A percentile compares a stretch with the other conserved stretches of the same genome.
Conservation (phyloP, 2,329 filamentous ascomycete species). For the Aspergillus piperis region DNA sequence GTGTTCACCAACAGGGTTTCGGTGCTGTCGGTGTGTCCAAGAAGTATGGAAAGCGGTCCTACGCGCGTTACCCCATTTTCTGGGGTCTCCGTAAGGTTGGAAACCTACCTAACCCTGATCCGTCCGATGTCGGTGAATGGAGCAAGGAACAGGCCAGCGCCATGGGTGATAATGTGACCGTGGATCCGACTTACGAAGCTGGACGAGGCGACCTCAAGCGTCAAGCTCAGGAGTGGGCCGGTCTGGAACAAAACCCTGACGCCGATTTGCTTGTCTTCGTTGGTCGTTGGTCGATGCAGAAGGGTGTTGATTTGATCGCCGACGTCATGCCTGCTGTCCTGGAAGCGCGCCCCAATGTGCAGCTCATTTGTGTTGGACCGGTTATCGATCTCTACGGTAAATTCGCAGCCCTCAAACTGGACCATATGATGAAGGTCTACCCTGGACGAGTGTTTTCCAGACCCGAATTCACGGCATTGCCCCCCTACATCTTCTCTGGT, state of each 20-base stretch:
- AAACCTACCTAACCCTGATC: slow-evolving; percentile 66
- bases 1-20: slow-evolving; percentile 67
- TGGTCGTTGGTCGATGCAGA: slow-evolving; percentile 68
- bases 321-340: slow-evolving; percentile 67
- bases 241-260: slow-evolving; percentile 59
- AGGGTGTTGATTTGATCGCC: slow-evolving; percentile 68
- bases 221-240: slow-evolving; percentile 69
- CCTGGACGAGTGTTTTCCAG: slow-evolving; percentile 65
- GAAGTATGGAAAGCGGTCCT: slow-evolving; percentile 67
- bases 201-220: slow-evolving; percentile 54
- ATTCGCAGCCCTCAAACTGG: slow-evolving; percentile 65
- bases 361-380: slow-evolving; percentile 64
- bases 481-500: slow-evolving; percentile 66
- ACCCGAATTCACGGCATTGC: slow-evolving; percentile 65
- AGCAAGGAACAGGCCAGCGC: slow-evolving; percentile 57
- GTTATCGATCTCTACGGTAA: slow-evolving; percentile 68
- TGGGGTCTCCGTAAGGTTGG: slow-evolving; percentile 65
- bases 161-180: slow-evolving; percentile 50
- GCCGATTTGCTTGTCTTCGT: slow-evolving; percentile 69
- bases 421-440: slow-evolving; percentile 64
- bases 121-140: slow-evolving; percentile 57
- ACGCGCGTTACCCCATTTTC: slow-evolving; percentile 67
- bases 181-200: slow-evolving; percentile 58
- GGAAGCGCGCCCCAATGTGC: slow-evolving; percentile 59
- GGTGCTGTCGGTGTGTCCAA: slow-evolving; percentile 67